These are phyloP conservation scores for Zygotorulaspora florentina DNA, from an alignment of 805 yeast genomes.

Conservation along the genomic window DNA sequence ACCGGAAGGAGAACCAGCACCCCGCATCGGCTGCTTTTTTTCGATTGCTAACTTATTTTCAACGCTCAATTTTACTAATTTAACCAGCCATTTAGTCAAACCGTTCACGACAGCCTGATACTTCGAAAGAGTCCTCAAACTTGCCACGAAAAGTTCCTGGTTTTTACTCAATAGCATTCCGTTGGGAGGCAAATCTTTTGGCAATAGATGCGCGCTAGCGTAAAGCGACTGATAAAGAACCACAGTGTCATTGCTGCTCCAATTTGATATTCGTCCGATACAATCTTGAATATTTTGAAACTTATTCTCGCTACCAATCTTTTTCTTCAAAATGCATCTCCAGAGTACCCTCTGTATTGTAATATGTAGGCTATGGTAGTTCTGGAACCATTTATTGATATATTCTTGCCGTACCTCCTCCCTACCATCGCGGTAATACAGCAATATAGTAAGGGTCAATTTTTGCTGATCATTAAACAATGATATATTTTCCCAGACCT, in stretches of 20 bases:
- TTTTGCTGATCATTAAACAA: constrained; percentile 16
- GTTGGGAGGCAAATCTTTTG: constrained; percentile 6
- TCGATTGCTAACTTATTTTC: constrained; percentile 22
- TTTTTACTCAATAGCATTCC: constrained; percentile 14
- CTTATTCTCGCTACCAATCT: background rate
- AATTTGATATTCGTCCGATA: constrained; percentile 5
- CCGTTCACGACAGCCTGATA: constrained; percentile 2
- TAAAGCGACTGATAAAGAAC: constrained; percentile 30
- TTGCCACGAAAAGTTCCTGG: constrained; percentile 22
- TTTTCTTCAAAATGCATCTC: constrained; percentile 19
- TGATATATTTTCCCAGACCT: constrained; percentile 18
- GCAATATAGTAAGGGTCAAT: constrained; percentile 21
- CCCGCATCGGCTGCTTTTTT: background rate
- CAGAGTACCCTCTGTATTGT: constrained; percentile 26
- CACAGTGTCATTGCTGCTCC: constrained; percentile 15
- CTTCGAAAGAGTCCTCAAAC: constrained; percentile 18
- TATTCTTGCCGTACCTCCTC: constrained; percentile 12
- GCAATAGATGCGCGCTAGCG: constrained; percentile 20
- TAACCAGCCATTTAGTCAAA: constrained; percentile 15
- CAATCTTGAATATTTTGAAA: constrained; percentile 2
- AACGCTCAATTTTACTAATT: constrained; percentile 27
- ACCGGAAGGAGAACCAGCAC: background rate
- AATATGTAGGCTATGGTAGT: constrained; percentile 15
- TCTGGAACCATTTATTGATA: constrained; percentile 15
- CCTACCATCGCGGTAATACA: constrained; percentile 23